Evolutionary conservation across 306 rosid species (phyloP).

Genomic region (Quercus rubra): DNA sequence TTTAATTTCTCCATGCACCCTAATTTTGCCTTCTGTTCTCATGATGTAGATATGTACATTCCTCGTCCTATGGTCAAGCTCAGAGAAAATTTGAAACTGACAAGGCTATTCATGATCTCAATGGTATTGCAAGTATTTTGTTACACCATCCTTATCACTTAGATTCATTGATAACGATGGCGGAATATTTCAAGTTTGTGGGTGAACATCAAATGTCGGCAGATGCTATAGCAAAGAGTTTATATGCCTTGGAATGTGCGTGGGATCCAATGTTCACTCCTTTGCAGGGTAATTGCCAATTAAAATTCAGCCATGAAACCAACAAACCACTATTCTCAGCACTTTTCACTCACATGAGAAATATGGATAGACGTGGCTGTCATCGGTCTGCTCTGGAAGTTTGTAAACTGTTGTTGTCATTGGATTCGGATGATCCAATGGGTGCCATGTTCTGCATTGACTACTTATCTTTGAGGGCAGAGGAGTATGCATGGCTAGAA

Average conservation of each 20-base stretch:
- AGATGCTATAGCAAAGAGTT: conserved; percentile 73
- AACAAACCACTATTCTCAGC: conserved; percentile 71
- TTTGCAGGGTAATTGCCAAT: conserved; percentile 81
- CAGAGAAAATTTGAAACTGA: conserved; percentile 82
- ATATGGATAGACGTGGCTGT: conserved; percentile 90
- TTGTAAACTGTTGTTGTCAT: conserved; percentile 83
- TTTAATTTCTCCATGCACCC: not conserved
- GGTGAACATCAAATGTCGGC: conserved; percentile 95
- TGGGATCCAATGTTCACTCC: conserved; percentile 90
- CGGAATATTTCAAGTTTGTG: conserved; percentile 79
- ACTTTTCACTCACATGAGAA: conserved; percentile 88
- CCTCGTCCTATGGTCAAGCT: conserved; percentile 61
- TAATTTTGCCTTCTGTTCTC: conserved; percentile 20
- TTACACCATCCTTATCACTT: conserved; percentile 75
- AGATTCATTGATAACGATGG: conserved; percentile 81
- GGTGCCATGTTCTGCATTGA: conserved; percentile 90
- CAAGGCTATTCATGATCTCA: conserved; percentile 79
- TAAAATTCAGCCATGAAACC: conserved; percentile 67
- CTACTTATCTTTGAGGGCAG: conserved; percentile 82
- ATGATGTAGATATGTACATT: conserved; percentile 64
- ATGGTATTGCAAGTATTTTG: conserved; percentile 62
- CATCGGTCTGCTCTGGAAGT: conserved; percentile 97
- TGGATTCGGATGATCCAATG: conserved; percentile 91
- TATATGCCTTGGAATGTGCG: conserved; percentile 92
- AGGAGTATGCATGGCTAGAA: conserved; percentile 92